Percentiles rank a stretch among this genome's conserved stretches.
Evolutionary conservation across 1,284 basidiomycete genomes (phyloP).

Genomic region (Rhodotorula sp.): DNA sequence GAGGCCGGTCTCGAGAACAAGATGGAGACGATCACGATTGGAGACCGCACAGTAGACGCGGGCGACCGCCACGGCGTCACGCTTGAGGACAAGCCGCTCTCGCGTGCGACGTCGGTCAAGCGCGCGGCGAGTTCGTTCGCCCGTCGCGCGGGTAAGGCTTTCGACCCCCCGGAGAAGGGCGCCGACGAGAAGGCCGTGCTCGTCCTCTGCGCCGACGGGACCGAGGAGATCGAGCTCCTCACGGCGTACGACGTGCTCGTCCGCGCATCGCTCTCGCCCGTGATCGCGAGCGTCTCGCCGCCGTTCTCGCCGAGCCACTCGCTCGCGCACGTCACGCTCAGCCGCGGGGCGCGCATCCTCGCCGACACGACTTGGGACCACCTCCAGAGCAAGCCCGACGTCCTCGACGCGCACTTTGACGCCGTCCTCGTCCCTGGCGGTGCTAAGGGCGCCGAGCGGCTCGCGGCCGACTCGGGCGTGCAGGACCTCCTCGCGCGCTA

Average conservation of each 20-base stretch:
- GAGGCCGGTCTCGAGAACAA: not conserved
- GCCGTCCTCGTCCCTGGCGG: constrained; percentile 71
- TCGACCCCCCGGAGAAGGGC: constrained; percentile 31
- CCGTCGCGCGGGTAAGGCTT: constrained; percentile 27
- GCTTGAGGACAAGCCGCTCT: constrained; percentile 39
- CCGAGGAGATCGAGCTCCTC: constrained; percentile 79
- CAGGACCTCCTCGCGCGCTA: constrained; percentile 69
- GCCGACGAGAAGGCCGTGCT: constrained; percentile 55
- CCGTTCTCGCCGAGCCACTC: constrained; percentile 38
- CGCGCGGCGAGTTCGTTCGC: constrained; percentile 29
- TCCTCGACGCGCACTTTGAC: constrained; percentile 54
- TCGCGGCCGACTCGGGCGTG: constrained; percentile 58
- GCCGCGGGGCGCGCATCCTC: constrained; percentile 71
- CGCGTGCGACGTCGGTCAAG: constrained; percentile 19
- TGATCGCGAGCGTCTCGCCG: constrained; percentile 37
- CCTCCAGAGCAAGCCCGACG: constrained; percentile 31
- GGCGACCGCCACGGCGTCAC: constrained; percentile 34
- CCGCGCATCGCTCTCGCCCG: constrained; percentile 63
- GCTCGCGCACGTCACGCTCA: constrained; percentile 59
- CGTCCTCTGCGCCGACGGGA: constrained; percentile 81
- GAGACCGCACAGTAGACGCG: constrained; percentile 19
- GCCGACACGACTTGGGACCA: constrained; percentile 58
- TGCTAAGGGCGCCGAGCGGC: constrained; percentile 67
- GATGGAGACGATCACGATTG: constrained; percentile 13
- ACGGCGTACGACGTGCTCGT: constrained; percentile 77